Base-by-base conservation (phyloP, 129 eudicot species). In the Flaveria brownii region DNA sequence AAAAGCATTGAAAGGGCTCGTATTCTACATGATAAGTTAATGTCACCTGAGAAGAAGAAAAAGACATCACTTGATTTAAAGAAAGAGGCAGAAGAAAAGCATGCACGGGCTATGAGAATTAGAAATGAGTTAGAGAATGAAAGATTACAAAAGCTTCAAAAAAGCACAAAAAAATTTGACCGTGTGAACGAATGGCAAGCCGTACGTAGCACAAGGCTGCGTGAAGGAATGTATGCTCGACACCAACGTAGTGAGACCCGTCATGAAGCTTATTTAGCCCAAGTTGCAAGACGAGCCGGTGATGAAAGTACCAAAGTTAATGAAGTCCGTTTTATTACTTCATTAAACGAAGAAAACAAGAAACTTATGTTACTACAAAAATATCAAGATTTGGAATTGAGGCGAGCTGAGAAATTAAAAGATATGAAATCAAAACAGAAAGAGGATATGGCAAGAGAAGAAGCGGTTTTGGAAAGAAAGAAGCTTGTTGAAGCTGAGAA, bases 381-480 rank as follows among this genome's bases (percentile, higher is more conserved):
- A 69, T 92, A 81, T 84, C 98, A 88, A 56, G 97, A 90, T 84
- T 93, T 88, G 33, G 97, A 93, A 77, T 68, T 84, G 81, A 90
- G 98, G 68, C 82, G 92, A 74, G 98, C 97, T 0, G 98, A 93
- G 84, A 93, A 93, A 68, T 86, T 90, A 59, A 96, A 88, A 82
- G 93, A 90, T 22, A 82, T 90, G 78, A 93, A 87, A 77, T 88
- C 83, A 14, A 93, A 90, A 74, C 97, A 90, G 77, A 93, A 86
- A 80, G 98, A 93, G 83, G 98, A 93, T 72, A 87, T 87, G 91
- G 97, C 97, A n/a, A 84, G 96, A 75, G 98, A 93, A 87, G 98
- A 91, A 88, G 98, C 97, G 11, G 98, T 88, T 71, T 75, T 93
- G 87, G 97, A 90, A 80, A 89, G 98, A 68, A 90, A 80, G 62